Percentiles rank a stretch among this genome's conserved stretches.
Conservation (phyloP, 768 basidiomycete genomes). For the Lentinula sp. region DNA sequence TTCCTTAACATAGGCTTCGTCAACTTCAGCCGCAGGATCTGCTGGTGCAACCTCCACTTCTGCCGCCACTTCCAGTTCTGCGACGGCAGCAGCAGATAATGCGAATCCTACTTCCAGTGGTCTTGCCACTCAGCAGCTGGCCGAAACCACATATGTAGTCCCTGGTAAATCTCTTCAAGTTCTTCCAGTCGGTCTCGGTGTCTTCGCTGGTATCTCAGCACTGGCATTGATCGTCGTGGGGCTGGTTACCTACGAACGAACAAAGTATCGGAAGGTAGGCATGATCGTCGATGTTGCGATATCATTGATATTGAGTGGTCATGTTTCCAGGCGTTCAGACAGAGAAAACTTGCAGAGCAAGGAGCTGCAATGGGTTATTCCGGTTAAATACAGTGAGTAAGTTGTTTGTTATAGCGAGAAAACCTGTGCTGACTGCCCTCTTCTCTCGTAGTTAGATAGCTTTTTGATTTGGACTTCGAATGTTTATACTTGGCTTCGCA, state of each 20-base stretch:
- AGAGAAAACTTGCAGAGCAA: slow-evolving; percentile 65
- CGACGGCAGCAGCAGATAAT: slow-evolving; percentile 8
- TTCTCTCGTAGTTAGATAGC: not conserved
- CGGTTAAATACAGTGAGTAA: slow-evolving; percentile 43
- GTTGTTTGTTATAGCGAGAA: not conserved
- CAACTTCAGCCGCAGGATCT: slow-evolving; percentile 1
- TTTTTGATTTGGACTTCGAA: slow-evolving; percentile 2
- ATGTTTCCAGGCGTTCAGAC: slow-evolving; percentile 56
- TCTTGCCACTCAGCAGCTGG: slow-evolving; percentile 13
- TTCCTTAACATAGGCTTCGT: not conserved
- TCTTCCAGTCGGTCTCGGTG: slow-evolving; percentile 75
- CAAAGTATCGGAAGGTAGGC: slow-evolving; percentile 77
- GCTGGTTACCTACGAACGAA: slow-evolving; percentile 82
- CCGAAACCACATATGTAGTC: slow-evolving; percentile 40
- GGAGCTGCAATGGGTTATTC: slow-evolving; percentile 50
- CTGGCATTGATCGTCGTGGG: slow-evolving; percentile 78
- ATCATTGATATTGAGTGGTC: slow-evolving; percentile 1
- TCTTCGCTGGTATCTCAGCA: slow-evolving; percentile 82
- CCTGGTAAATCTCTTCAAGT: slow-evolving; percentile 74
- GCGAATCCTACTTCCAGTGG: not conserved
- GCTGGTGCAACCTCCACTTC: slow-evolving; percentile 10
- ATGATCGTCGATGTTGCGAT: slow-evolving; percentile 8
- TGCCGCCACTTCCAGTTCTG: slow-evolving; percentile 4
- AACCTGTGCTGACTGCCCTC: not conserved
- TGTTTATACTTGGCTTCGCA: not conserved